Conservation (phyloP, 768 basidiomycete genomes). For the Pholiota microspora region DNA sequence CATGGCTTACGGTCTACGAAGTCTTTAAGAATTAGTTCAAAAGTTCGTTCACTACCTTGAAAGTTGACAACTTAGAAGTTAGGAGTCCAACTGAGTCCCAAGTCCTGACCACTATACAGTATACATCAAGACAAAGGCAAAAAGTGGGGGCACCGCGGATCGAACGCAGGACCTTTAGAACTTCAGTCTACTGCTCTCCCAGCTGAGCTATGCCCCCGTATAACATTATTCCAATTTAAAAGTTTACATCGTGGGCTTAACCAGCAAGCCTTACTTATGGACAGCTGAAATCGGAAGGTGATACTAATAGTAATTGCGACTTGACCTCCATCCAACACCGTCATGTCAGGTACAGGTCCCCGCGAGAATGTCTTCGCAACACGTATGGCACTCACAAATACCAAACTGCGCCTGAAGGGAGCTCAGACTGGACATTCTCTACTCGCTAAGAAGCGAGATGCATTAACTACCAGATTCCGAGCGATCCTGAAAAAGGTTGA, state of each 20-base stretch:
- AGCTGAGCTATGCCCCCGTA: conserved; percentile 66
- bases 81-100: no score
- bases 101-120: no score
- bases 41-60: no score
- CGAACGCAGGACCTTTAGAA: conserved; percentile 78
- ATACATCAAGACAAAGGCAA: no score
- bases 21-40: no score
- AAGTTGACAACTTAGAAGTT: no score
- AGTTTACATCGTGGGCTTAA: not conserved
- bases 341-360: conserved; percentile 87
- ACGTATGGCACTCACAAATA: conserved; percentile 95
- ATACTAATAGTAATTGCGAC: not conserved
- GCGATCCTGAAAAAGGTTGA: conserved; percentile 96
- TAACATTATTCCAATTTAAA: not conserved
- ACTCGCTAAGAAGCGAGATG: conserved; percentile 97
- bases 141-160: conserved; percentile 70
- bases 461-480: conserved; percentile 91
- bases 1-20: no score
- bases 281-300: not conserved
- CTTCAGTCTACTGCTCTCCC: conserved; percentile 77
- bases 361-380: conserved; percentile 96
- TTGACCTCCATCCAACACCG: conserved; percentile 9
- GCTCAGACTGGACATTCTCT: conserved; percentile 95
- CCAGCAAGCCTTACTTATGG: no score
- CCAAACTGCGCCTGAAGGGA: conserved; percentile 84